These are phyloP conservation scores for Kernera saxatilis DNA, from an alignment of 345 rosid species.

Conservation along the genomic window DNA sequence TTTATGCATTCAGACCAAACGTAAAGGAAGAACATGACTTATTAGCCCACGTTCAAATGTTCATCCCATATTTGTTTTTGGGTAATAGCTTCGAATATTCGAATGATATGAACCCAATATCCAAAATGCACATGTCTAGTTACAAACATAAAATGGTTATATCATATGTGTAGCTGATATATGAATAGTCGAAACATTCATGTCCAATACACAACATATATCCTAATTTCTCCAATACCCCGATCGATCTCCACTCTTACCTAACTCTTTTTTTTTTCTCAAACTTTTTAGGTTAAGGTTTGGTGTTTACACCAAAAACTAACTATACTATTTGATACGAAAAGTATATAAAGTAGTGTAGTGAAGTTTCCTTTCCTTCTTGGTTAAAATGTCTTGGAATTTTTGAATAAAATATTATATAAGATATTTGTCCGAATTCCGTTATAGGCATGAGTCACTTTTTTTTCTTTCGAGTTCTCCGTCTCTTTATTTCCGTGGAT, in stretches of 20 bases:
- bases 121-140: too few relatives aligned
- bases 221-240: neutral
- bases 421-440: neutral
- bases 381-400: neutral
- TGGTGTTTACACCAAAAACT: neutral
- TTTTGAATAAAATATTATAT: neutral
- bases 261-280: neutral
- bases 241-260: neutral
- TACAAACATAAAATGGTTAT: too few relatives aligned
- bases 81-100: too few relatives aligned
- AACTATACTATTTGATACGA: neutral
- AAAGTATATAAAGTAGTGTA: neutral
- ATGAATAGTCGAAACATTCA: too few relatives aligned
- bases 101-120: too few relatives aligned
- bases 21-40: too few relatives aligned
- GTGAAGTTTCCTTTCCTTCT: neutral
- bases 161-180: too few relatives aligned
- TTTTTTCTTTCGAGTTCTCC: conserved; percentile 20
- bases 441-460: neutral
- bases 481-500: neutral
- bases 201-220: too few relatives aligned
- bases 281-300: conserved; percentile 14
- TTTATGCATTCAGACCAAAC: too few relatives aligned
- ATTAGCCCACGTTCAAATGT: too few relatives aligned
- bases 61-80: too few relatives aligned